Evolutionary conservation across 805 yeast genomes (phyloP).

Genomic region (Nakazawaea ambrosiae): DNA sequence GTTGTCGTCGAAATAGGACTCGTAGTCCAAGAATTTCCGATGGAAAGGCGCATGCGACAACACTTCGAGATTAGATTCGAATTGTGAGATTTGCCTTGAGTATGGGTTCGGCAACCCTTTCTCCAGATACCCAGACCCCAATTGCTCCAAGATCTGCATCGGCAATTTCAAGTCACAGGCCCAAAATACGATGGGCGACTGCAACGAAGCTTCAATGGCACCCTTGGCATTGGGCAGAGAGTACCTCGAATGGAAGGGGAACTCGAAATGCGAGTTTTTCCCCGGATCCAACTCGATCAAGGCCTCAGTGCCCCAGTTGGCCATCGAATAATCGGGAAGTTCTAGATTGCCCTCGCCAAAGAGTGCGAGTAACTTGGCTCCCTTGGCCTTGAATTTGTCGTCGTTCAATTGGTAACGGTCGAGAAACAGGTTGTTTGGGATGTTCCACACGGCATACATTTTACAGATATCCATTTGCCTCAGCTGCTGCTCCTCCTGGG

Average conservation of each 20-base stretch:
- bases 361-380: slow-evolving; percentile 5
- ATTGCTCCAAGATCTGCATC: not conserved
- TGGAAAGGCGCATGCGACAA: slow-evolving; percentile 7
- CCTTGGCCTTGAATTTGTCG: slow-evolving; percentile 1
- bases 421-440: slow-evolving; percentile 9
- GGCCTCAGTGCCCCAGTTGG: slow-evolving; percentile 11
- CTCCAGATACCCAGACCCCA: not conserved
- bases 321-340: slow-evolving; percentile 7
- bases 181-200: slow-evolving; percentile 9
- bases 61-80: slow-evolving; percentile 4
- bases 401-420: slow-evolving; percentile 10
- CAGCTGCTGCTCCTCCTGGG: no score
- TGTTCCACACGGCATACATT: slow-evolving; percentile 2
- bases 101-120: slow-evolving; percentile 1
- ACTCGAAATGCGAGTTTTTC: not conserved
- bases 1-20: slow-evolving; percentile 8
- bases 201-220: not conserved
- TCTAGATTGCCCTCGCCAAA: slow-evolving; percentile 9
- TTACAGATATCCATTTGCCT: slow-evolving; percentile 4
- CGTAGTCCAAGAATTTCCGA: slow-evolving; percentile 7
- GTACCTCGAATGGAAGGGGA: slow-evolving; percentile 10
- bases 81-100: slow-evolving; percentile 1
- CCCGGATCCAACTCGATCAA: slow-evolving; percentile 2
- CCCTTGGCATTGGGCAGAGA: not conserved
- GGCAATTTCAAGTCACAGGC: slow-evolving; percentile 10